These are phyloP conservation scores for Syzygium syzygioides DNA, from an alignment of 441 rosid genomes.

Conservation along the genomic window DNA sequence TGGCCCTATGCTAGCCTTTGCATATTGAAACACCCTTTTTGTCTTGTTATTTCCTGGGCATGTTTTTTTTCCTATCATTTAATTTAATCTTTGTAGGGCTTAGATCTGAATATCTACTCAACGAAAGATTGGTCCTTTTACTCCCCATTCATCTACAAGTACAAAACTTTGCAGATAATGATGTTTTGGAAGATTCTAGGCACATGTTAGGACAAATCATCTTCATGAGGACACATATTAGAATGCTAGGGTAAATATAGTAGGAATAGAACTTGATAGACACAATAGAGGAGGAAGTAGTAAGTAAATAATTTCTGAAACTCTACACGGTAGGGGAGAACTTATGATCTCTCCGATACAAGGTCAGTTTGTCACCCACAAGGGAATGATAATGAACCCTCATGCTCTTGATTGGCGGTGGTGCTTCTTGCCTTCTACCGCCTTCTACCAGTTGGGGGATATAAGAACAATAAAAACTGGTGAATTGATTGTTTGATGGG, in stretches of 20 bases:
- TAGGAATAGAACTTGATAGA: neutral
- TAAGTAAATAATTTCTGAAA: neutral
- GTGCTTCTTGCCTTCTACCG: neutral
- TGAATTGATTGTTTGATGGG: neutral
- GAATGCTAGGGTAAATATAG: neutral
- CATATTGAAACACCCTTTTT: neutral
- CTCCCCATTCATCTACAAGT: neutral
- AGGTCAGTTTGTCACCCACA: neutral
- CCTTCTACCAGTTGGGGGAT: neutral
- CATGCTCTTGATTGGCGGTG: neutral
- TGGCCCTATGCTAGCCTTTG: neutral
- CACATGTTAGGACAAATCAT: neutral
- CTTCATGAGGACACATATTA: neutral
- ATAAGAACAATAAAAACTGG: neutral
- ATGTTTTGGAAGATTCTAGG: neutral
- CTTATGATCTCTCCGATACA: neutral
- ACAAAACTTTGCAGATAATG: neutral
- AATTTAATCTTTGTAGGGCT: neutral
- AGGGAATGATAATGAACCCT: neutral
- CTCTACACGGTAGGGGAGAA: neutral
- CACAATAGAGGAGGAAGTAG: neutral
- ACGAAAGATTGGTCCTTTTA: neutral
- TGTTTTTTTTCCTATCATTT: neutral
- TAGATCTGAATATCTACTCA: neutral
- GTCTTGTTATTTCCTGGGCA: neutral